These are phyloP conservation scores for Pseudogymnoascus sp. DNA, from an alignment of 2,329 filamentous ascomycete genomes.

Conservation along the genomic window DNA sequence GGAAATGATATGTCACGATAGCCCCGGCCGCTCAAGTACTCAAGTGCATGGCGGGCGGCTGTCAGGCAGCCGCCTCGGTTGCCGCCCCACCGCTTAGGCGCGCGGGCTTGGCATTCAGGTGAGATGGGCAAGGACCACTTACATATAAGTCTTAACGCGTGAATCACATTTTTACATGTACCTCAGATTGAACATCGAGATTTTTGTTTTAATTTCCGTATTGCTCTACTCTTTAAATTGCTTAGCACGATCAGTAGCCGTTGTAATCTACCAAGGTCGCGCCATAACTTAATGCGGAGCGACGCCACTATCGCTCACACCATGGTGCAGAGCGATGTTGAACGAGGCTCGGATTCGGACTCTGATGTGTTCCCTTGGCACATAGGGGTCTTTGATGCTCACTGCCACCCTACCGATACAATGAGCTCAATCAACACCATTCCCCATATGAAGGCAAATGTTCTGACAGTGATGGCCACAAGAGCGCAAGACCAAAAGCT, in stretches of 20 bases:
- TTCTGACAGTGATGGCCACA: slow-evolving; percentile 69
- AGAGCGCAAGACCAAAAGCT: slow-evolving; percentile 66
- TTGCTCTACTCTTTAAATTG: background rate
- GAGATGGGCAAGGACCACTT: background rate
- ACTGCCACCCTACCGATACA: slow-evolving; percentile 78
- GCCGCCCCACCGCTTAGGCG: background rate
- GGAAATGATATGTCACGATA: slow-evolving; percentile 8
- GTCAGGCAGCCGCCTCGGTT: slow-evolving; percentile 3
- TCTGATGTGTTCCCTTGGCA: slow-evolving; percentile 53
- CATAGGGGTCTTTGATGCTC: slow-evolving; percentile 63
- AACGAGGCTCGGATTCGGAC: background rate
- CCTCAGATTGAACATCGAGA: background rate
- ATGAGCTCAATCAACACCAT: slow-evolving; percentile 53
- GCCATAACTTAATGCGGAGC: background rate
- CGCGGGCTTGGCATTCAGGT: slow-evolving; percentile 2
- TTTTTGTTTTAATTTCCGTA: background rate
- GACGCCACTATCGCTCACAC: background rate
- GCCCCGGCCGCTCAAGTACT: background rate
- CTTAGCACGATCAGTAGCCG: background rate
- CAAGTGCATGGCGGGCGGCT: slow-evolving; percentile 6
- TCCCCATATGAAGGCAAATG: slow-evolving; percentile 54
- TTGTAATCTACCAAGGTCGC: background rate
- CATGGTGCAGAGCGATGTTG: background rate
- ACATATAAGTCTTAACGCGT: background rate
- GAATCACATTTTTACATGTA: background rate